A percentile compares a stretch with the other conserved stretches of the same genome.
These are phyloP conservation scores for Raphanus hybrid DNA, from an alignment of 441 rosid species.

Conservation along the genomic window DNA sequence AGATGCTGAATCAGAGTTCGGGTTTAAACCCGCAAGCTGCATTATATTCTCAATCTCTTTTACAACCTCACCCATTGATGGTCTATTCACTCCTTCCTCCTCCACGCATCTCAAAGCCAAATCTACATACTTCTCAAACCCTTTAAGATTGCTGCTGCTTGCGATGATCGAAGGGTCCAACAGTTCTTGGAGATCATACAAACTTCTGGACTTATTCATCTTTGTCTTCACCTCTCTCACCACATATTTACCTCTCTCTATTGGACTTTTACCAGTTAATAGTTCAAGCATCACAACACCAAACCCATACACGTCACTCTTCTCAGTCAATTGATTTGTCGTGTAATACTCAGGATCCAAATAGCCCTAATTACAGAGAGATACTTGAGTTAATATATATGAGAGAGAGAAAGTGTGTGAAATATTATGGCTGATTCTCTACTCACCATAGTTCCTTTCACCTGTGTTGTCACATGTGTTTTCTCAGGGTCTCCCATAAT, in stretches of 20 bases:
- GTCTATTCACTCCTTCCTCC: conserved; percentile 66
- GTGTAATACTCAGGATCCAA: conserved; percentile 91
- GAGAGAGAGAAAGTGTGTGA: background rate
- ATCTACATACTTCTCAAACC: conserved; percentile 65
- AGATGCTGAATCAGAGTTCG: conserved; percentile 63
- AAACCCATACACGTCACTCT: conserved; percentile 87
- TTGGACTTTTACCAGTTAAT: conserved; percentile 62
- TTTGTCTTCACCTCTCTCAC: conserved; percentile 66
- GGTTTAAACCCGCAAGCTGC: conserved; percentile 67
- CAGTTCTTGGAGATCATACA: conserved; percentile 62
- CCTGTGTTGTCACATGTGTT: conserved; percentile 72
- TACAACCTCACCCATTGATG: conserved; percentile 75
- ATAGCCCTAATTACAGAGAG: conserved; percentile 52
- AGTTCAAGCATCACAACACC: conserved; percentile 83
- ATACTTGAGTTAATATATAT: background rate
- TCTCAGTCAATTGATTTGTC: conserved; percentile 85
- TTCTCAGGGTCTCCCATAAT: conserved; percentile 55
- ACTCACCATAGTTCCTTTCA: conserved; percentile 91
- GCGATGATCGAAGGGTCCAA: conserved; percentile 56
- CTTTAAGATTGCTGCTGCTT: conserved; percentile 49
- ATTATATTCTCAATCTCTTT: conserved; percentile 78
- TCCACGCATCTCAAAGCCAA: conserved; percentile 71
- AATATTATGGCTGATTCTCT: background rate
- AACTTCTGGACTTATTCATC: conserved; percentile 58
- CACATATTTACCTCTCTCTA: conserved; percentile 70